Evolutionary conservation across 768 basidiomycete genomes (phyloP), one percentile per base, ranked within the genome.

Genomic region (Agrocybe pediades): DNA sequence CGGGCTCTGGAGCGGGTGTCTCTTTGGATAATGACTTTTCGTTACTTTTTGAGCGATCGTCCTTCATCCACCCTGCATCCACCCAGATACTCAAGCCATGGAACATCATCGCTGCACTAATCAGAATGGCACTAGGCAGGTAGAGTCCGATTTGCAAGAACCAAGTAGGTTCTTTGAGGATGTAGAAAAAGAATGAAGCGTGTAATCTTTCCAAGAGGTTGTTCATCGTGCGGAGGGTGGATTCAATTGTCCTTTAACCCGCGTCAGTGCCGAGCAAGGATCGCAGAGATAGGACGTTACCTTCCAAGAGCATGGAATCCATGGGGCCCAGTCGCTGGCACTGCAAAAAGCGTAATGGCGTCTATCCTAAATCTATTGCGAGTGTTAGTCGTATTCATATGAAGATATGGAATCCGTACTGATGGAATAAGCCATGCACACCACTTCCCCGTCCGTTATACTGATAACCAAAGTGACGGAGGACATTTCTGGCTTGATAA

Each of bases 101-200:
- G 60, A 97, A 83, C 70, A 96, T 90, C 78, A 97, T 82, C 0
- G 87, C 88, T 11, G 91, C 80, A 30, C 92, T 90, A 50, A 97
- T 80, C 2, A 98, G 67, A 30, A 98, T 80, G 0, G 84, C 91
- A 51, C 91, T 92, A 0, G 96, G 95, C 6, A 99, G 79, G 69
- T 92, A 99, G 62, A 77, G 83, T 2, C 95, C 95, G 24, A 98
- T 93, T 66, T 95, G 91, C 61, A 93, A 80, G 72, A 96, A 97
- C 1, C 77, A 80, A 30, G 76, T 71, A 2, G 76, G 72, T 19
- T 68, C 74, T 13, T 88, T 81, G 54, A 93, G 72, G 56, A 98
- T 77, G 72, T 95, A 98, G 74, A 98, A 95, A 76, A 98, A 98
- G 72, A 96, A 95, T 0, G 96, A 98, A 1, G 95, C 95, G 68